Conservation (phyloP, 2,329 filamentous ascomycete genomes). For the Rhinocladiella mackenziei region DNA sequence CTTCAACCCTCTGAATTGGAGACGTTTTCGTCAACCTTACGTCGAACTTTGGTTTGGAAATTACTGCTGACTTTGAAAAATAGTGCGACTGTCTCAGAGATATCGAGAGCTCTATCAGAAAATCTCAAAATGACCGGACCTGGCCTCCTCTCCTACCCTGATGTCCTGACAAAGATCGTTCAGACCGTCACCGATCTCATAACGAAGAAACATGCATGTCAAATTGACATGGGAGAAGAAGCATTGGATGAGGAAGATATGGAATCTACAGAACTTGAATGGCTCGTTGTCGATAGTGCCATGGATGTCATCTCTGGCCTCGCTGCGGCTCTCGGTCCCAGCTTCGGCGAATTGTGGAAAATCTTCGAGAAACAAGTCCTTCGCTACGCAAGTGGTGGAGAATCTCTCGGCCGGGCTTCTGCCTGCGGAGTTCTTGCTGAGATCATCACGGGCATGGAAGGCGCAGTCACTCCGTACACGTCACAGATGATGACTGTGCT, state of each 20-base stretch:
- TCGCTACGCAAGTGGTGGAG: slow-evolving; percentile 80
- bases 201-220: slow-evolving; percentile 85
- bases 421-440: slow-evolving; percentile 91
- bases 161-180: slow-evolving; percentile 69
- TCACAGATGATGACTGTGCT: slow-evolving; percentile 71
- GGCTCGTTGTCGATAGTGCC: slow-evolving; percentile 91
- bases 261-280: slow-evolving; percentile 92
- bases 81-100: slow-evolving; percentile 85
- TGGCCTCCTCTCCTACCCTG: slow-evolving; percentile 68
- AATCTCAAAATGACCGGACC: slow-evolving; percentile 89
- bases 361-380: slow-evolving; percentile 89
- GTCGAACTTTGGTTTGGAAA: slow-evolving; percentile 18
- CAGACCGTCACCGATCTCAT: slow-evolving; percentile 74
- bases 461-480: slow-evolving; percentile 77
- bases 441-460: slow-evolving; percentile 78
- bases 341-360: slow-evolving; percentile 88
- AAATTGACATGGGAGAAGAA: slow-evolving; percentile 80
- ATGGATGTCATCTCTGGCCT: slow-evolving; percentile 86
- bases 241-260: slow-evolving; percentile 68
- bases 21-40: slow-evolving; percentile 22
- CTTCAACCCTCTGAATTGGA: slow-evolving; percentile 49
- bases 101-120: slow-evolving; percentile 88
- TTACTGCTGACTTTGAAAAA: slow-evolving; percentile 41
- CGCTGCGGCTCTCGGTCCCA: slow-evolving; percentile 71
- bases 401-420: slow-evolving; percentile 81